phyloP scores from a whole-genome alignment of 495 filamentous ascomycete species.

The Neurospora tetrasperma region DNA sequence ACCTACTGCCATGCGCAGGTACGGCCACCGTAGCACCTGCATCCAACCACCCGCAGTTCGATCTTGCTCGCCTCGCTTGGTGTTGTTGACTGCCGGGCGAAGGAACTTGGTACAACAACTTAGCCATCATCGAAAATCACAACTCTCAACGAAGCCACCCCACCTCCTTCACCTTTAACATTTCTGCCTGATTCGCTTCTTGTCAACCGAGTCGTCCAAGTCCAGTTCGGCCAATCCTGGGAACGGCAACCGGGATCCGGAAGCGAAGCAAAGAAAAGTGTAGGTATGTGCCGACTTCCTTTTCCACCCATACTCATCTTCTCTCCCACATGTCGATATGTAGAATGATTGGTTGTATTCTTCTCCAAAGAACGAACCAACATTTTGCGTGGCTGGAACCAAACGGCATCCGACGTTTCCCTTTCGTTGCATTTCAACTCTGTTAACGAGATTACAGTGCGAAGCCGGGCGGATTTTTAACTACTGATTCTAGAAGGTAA shows the following conservation, averaged over 20 bases:
- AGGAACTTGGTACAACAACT: neutral
- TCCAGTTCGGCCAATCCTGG: too few species aligned
- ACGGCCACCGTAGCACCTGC: neutral
- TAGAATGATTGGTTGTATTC: neutral
- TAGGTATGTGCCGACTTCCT: too few species aligned
- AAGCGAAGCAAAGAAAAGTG: too few species aligned
- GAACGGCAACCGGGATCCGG: too few species aligned
- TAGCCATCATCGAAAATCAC: too few species aligned
- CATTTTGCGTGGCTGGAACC: neutral
- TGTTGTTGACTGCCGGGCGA: neutral
- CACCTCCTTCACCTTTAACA: too few species aligned
- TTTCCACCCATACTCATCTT: neutral
- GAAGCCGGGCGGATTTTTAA: neutral
- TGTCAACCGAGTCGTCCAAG: too few species aligned
- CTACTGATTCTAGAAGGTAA: too few species aligned
- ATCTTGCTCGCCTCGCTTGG: neutral
- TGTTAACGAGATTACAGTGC: neutral
- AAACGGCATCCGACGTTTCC: neutral
- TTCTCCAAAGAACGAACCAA: neutral
- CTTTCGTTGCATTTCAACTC: neutral
- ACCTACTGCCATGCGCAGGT: neutral
- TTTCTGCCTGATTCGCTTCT: too few species aligned
- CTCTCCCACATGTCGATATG: neutral
- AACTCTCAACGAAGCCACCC: too few species aligned
- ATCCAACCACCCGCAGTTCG: neutral